phyloP scores from a whole-genome alignment of 768 basidiomycete species.

The Boletus sp. region DNA sequence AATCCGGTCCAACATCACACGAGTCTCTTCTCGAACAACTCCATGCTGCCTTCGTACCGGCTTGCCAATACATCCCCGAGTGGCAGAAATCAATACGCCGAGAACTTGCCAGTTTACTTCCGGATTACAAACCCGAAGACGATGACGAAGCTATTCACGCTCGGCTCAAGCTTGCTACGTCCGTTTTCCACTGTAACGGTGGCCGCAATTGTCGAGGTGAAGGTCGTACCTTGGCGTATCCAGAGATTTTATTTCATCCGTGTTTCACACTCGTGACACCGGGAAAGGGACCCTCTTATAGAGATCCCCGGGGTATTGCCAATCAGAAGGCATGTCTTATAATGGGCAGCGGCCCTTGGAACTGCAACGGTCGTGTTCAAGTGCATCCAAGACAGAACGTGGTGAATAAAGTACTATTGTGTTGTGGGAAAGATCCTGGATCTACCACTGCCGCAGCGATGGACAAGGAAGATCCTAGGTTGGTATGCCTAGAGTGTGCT shows the following conservation, averaged over 20 bases:
- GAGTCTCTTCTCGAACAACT: constrained; percentile 17
- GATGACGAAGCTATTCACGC: constrained; percentile 15
- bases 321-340: constrained; percentile 18
- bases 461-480: constrained; percentile 19
- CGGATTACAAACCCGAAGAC: constrained; percentile 15
- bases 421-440: constrained; percentile 24
- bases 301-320: constrained; percentile 21
- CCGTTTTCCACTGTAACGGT: constrained; percentile 24
- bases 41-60: constrained; percentile 11
- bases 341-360: constrained; percentile 27
- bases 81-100: constrained; percentile 28
- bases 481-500: constrained; percentile 20
- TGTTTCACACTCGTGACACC: constrained; percentile 20
- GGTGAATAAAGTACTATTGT: constrained; percentile 13
- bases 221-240: constrained; percentile 19
- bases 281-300: constrained; percentile 8
- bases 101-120: constrained; percentile 28
- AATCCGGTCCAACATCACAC: constrained; percentile 1
- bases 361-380: constrained; percentile 16
- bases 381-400: constrained; percentile 17
- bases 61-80: constrained; percentile 18
- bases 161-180: constrained; percentile 28
- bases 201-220: constrained; percentile 11
- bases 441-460: constrained; percentile 24
- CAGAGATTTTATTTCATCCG: constrained; percentile 28